Percentiles rank a stretch among this genome's conserved stretches.
phyloP scores from a whole-genome alignment of 768 basidiomycete species.

The Calocera viscosa region DNA sequence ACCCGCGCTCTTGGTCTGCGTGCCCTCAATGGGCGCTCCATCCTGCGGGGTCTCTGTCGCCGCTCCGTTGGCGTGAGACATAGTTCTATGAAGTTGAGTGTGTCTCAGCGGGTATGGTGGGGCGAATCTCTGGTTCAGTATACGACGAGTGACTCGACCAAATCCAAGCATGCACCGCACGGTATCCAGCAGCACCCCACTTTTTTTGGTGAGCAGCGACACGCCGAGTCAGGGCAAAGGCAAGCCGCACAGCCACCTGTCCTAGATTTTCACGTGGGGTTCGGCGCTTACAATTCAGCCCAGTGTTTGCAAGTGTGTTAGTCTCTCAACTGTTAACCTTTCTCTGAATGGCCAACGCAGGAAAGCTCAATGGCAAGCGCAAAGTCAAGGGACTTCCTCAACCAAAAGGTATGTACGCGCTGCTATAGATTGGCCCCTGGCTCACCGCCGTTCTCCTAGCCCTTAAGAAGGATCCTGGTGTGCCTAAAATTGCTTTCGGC shows the following conservation, averaged over 20 bases:
- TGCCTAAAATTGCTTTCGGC: conserved; percentile 67
- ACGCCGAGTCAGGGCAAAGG: neutral
- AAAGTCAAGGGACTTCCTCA: neutral
- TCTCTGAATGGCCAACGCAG: too few species aligned
- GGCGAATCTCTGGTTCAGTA: neutral
- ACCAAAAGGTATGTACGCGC: neutral
- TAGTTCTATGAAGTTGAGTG: neutral
- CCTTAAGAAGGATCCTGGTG: conserved; percentile 78
- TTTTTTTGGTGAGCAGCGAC: too few species aligned
- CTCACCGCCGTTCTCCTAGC: conserved; percentile 32
- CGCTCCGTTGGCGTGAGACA: neutral
- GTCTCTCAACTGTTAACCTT: too few species aligned
- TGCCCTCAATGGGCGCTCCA: neutral
- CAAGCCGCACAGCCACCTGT: neutral
- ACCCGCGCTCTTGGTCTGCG: conserved; percentile 7
- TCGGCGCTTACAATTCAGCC: too few species aligned
- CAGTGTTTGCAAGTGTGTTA: too few species aligned
- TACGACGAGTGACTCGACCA: neutral
- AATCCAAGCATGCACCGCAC: neutral
- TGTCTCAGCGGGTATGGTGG: neutral
- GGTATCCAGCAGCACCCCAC: too few species aligned
- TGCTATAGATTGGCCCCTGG: neutral
- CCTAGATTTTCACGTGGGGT: too few species aligned
- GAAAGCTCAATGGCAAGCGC: neutral
- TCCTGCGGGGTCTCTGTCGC: neutral